Evolutionary conservation across 2,329 filamentous ascomycete genomes (phyloP), one percentile per base, ranked within the genome.

Genomic region (Teratosphaeria epicoccoides): DNA sequence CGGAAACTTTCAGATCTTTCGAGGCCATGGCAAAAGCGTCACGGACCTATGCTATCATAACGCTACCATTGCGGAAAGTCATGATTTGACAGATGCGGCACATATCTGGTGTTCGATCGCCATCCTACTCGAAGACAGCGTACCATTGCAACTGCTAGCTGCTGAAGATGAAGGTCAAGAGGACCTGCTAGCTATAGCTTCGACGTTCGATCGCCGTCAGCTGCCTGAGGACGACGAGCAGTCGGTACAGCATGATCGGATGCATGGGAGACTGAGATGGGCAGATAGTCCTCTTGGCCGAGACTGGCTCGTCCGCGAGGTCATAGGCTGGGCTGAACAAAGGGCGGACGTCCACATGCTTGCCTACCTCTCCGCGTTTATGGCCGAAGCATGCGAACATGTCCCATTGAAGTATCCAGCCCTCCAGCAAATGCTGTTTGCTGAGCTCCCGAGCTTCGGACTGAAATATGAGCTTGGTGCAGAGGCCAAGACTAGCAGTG

Each of bases 21-120:
- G 89, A 3, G 82, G 89, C 55, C 85, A 86, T 0, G 54, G 53
- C 12, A 55, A 60, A 24, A 44, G 50, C 14, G 53, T 53, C 3
- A 79, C 82, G n/a, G 79, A 85, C 33, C 82, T 95, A 3, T 97
- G 91, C 68, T 76, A 80, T 44, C 85, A 94, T 61, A 98, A 98
- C 66, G 87, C 89, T 7, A 71, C 72, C 1, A 82, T 94, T 45
- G 90, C 91, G 7, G 77, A 82, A 58, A 83, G 81, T 56, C 77
- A 85, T 59, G 87, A 84, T 4, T 79, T 81, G 56, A 67, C 75
- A 12, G 87, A 95, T 57, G 70, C 94, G 25, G 84, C 85, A 24
- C 81, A 88, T 59, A 80, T 95, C 6, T 98, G 93, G 93, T 81
- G 80, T 47, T 84, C 96, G 57, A 76, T 88, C 50, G 84, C 81